phyloP scores from a whole-genome alignment of 768 basidiomycete species.

The Lentinula boryana region DNA sequence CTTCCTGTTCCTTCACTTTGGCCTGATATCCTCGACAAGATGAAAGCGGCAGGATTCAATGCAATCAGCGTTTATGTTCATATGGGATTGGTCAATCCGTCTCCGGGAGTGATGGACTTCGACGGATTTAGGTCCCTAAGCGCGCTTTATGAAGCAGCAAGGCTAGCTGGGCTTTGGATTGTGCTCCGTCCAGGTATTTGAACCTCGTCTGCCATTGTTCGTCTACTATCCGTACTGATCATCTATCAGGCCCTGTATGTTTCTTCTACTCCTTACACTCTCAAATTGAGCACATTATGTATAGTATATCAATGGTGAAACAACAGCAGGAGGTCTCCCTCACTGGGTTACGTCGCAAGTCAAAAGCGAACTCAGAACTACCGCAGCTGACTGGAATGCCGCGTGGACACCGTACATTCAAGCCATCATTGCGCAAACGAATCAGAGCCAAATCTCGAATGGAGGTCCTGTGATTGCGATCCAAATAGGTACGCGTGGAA shows the following conservation, averaged over 20 bases:
- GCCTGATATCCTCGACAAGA: slow-evolving; percentile 56
- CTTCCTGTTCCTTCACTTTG: slow-evolving; percentile 56
- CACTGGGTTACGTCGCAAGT: slow-evolving; percentile 53
- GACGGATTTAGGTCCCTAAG: slow-evolving; percentile 40
- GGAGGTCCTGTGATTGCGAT: slow-evolving; percentile 46
- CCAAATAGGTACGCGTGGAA: slow-evolving; percentile 20
- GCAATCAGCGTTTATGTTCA: slow-evolving; percentile 53
- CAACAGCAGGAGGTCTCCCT: slow-evolving; percentile 52
- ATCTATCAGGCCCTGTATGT: slow-evolving; percentile 4
- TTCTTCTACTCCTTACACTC: not conserved
- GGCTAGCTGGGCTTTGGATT: slow-evolving; percentile 49
- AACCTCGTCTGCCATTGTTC: not conserved
- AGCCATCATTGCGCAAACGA: slow-evolving; percentile 35
- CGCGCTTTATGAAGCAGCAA: slow-evolving; percentile 50
- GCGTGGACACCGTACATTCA: slow-evolving; percentile 52
- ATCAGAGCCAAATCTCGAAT: slow-evolving; percentile 39
- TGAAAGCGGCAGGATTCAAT: slow-evolving; percentile 57
- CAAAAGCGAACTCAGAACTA: slow-evolving; percentile 44
- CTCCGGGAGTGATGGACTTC: slow-evolving; percentile 49
- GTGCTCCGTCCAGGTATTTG: slow-evolving; percentile 47
- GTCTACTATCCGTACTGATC: not conserved
- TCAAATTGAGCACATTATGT: not conserved
- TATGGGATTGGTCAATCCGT: slow-evolving; percentile 53
- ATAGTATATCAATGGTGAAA: slow-evolving; percentile 49
- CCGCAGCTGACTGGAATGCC: slow-evolving; percentile 41